phyloP scores from a whole-genome alignment of 2,329 filamentous ascomycete species.

The Colletotrichum spaethianum region DNA sequence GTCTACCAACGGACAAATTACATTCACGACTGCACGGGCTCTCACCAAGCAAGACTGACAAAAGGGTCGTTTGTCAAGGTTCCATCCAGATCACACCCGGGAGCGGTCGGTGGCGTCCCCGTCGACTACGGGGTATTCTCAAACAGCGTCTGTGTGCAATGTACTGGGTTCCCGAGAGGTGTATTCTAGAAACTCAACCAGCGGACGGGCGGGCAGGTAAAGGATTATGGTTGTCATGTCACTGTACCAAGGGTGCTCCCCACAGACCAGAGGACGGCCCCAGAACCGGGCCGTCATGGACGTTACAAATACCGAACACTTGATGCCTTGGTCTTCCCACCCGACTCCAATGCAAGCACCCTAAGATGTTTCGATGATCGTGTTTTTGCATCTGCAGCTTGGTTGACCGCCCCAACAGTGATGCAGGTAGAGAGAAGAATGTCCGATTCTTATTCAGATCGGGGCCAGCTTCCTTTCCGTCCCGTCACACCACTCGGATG shows the following conservation, averaged over 20 bases:
- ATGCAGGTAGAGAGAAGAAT: not conserved
- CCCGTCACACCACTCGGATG: conserved; percentile 33
- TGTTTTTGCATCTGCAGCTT: conserved; percentile 18
- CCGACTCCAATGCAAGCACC: not conserved
- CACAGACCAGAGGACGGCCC: conserved; percentile 11
- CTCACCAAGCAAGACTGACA: not conserved
- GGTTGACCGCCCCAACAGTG: not conserved
- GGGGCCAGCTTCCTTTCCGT: conserved; percentile 18
- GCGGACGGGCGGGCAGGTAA: not conserved
- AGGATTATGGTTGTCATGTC: not conserved
- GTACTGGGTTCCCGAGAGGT: not conserved
- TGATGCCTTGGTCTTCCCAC: not conserved
- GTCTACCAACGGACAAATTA: not conserved
- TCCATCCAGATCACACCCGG: not conserved
- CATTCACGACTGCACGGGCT: conserved; percentile 10
- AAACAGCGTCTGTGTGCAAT: conserved; percentile 3
- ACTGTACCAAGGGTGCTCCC: conserved; percentile 13
- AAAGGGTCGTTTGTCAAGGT: conserved; percentile 13
- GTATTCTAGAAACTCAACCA: conserved; percentile 7
- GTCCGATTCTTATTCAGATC: conserved; percentile 28
- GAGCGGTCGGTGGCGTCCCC: conserved; percentile 11
- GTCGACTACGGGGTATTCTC: conserved; percentile 1
- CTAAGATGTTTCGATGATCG: conserved; percentile 19
- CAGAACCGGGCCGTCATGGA: not conserved
- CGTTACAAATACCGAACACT: not conserved